Conservation (phyloP, 2,329 filamentous ascomycete species). For the Grosmannia clavigera region DNA sequence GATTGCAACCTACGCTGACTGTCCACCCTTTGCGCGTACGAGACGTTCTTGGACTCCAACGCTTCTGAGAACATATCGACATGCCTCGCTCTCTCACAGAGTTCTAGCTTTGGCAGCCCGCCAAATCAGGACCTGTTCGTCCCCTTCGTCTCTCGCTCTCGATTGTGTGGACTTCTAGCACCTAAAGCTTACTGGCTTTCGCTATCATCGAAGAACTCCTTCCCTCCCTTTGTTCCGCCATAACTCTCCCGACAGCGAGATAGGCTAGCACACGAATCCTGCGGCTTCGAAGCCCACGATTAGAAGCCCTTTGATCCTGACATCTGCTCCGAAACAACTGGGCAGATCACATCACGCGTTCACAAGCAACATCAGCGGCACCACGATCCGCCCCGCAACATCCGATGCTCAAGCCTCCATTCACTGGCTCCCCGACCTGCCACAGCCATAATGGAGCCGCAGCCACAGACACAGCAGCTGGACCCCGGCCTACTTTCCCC, state of each 20-base stretch:
- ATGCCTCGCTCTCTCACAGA: slow-evolving; percentile 25
- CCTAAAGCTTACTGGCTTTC: background rate
- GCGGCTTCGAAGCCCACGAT: background rate
- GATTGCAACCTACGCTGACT: background rate
- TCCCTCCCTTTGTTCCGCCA: background rate
- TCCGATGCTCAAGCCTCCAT: background rate
- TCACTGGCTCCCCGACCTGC: background rate
- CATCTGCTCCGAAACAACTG: background rate
- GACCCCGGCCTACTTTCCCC: slow-evolving; percentile 32
- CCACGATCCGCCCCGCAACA: background rate
- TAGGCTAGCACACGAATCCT: background rate
- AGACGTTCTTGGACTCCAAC: background rate
- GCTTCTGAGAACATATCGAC: slow-evolving; percentile 14
- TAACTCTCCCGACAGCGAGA: background rate
- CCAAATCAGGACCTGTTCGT: slow-evolving; percentile 16
- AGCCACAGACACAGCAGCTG: background rate
- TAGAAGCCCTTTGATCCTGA: background rate
- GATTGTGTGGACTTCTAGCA: background rate
- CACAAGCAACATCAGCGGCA: background rate
- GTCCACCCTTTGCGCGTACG: background rate
- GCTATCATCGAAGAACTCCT: background rate
- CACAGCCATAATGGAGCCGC: slow-evolving; percentile 1
- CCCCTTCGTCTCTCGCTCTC: background rate
- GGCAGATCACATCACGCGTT: background rate
- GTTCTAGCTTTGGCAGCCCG: slow-evolving; percentile 27